Conservation (phyloP, 176 grass and related monocot genomes). For the Ensete ventricosum region DNA sequence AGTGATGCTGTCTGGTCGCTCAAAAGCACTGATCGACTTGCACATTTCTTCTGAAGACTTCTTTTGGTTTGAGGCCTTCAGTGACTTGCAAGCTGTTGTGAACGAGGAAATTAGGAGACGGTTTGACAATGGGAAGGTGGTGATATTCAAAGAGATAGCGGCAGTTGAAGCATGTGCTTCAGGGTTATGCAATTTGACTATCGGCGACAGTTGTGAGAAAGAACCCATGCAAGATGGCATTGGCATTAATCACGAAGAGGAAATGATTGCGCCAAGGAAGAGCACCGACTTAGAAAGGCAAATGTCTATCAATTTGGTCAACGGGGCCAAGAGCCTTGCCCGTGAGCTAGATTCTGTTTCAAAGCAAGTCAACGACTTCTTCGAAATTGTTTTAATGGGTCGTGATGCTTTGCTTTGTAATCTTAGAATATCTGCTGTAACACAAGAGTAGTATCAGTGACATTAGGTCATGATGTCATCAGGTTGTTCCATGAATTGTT, state of each 20-base stretch:
- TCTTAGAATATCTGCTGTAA: conserved; percentile 43
- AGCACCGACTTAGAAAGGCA: conserved; percentile 8
- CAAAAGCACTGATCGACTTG: conserved; percentile 38
- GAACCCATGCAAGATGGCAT: conserved; percentile 17
- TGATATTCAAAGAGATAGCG: conserved; percentile 54
- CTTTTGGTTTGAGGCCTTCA: conserved; percentile 62
- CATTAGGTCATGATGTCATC: no score
- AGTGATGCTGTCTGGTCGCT: conserved; percentile 36
- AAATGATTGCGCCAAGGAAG: conserved; percentile 12
- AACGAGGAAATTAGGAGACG: conserved; percentile 32
- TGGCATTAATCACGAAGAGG: conserved; percentile 18
- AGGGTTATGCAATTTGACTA: conserved; percentile 33
- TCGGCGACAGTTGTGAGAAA: conserved; percentile 18
- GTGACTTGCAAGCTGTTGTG: conserved; percentile 34
- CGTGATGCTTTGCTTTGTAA: conserved; percentile 78
- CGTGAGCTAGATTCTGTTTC: conserved; percentile 38
- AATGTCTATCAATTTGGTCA: conserved; percentile 35
- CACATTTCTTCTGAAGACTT: conserved; percentile 56
- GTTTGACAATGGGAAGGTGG: conserved; percentile 20
- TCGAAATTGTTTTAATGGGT: conserved; percentile 57
- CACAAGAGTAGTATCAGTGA: no score
- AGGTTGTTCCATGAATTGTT: no score
- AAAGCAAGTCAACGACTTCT: conserved; percentile 52
- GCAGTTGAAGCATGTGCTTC: conserved; percentile 44
- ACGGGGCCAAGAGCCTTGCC: conserved; percentile 17